phyloP scores from a whole-genome alignment of 192 early-diverging fungal genomes.

The Globomyces pollinis-pini region DNA sequence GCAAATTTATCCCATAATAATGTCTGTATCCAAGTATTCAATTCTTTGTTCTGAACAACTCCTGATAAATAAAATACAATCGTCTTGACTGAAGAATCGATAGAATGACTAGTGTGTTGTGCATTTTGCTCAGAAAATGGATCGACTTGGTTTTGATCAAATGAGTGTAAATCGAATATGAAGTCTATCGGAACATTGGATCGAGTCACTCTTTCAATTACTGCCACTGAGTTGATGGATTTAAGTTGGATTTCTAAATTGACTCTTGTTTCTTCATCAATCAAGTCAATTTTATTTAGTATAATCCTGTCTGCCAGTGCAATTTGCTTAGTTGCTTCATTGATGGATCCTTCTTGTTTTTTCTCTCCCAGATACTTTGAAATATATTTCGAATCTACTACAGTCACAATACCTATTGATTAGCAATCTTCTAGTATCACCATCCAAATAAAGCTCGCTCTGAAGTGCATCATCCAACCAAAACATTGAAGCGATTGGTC shows the following conservation, averaged over 20 bases:
- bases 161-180: conserved; percentile 54
- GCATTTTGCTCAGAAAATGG: conserved; percentile 17
- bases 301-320: conserved; percentile 84
- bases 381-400: conserved; percentile 74
- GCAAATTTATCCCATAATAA: conserved; percentile 58
- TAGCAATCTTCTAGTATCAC: background rate
- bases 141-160: conserved; percentile 39
- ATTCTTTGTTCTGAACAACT: conserved; percentile 32
- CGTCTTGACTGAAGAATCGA: conserved; percentile 44
- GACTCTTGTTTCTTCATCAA: conserved; percentile 17
- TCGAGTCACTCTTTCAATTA: conserved; percentile 28
- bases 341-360: conserved; percentile 54
- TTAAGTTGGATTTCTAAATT: conserved; percentile 35
- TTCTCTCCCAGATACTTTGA: conserved; percentile 39
- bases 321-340: conserved; percentile 74
- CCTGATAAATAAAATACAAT: conserved; percentile 45
- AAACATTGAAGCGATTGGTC: conserved; percentile 89
- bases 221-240: conserved; percentile 46
- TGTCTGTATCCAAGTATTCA: conserved; percentile 72
- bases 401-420: conserved; percentile 59
- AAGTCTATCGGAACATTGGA: conserved; percentile 47
- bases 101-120: conserved; percentile 24
- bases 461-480: conserved; percentile 95
- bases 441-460: conserved; percentile 83
- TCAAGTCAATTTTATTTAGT: conserved; percentile 80